Conservation (phyloP, 257 asterid species). For the Perilla frutescens region DNA sequence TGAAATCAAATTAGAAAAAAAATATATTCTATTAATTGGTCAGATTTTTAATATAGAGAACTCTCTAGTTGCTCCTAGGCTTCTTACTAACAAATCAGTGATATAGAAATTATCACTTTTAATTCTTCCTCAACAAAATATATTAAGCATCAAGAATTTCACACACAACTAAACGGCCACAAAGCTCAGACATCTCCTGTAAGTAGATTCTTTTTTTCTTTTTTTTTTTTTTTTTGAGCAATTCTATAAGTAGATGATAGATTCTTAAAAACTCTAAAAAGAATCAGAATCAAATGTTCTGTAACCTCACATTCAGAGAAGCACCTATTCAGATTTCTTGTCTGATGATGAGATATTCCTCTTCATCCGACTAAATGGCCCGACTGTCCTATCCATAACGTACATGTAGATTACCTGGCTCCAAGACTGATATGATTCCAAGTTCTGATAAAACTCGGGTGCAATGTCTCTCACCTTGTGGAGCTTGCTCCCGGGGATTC, state of each 20-base stretch:
- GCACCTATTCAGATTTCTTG: conserved; percentile 27
- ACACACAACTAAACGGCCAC: not conserved
- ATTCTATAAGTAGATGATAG: too few species aligned
- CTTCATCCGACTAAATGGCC: conserved; percentile 95
- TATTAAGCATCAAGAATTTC: conserved; percentile 2
- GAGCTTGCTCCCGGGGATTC: conserved; percentile 89
- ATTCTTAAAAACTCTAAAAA: not conserved
- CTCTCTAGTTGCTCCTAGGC: too few species aligned
- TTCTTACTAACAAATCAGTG: too few species aligned
- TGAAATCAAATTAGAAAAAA: too few species aligned
- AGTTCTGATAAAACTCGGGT: conserved; percentile 67
- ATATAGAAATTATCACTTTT: not conserved
- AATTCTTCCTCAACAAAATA: not conserved
- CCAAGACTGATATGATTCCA: conserved; percentile 82
- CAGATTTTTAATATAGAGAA: too few species aligned
- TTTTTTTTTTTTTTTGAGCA: too few species aligned
- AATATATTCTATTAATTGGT: too few species aligned
- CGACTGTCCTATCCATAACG: conserved; percentile 72
- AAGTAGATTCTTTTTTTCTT: too few species aligned
- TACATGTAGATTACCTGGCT: conserved; percentile 89
- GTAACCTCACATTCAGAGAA: not conserved
- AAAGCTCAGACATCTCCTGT: not conserved
- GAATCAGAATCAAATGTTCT: conserved; percentile 1
- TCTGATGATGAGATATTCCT: conserved; percentile 50
- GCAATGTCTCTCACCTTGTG: conserved; percentile 95